Conservation (phyloP, 768 basidiomycete genomes). For the Phaeotremella fagi region DNA sequence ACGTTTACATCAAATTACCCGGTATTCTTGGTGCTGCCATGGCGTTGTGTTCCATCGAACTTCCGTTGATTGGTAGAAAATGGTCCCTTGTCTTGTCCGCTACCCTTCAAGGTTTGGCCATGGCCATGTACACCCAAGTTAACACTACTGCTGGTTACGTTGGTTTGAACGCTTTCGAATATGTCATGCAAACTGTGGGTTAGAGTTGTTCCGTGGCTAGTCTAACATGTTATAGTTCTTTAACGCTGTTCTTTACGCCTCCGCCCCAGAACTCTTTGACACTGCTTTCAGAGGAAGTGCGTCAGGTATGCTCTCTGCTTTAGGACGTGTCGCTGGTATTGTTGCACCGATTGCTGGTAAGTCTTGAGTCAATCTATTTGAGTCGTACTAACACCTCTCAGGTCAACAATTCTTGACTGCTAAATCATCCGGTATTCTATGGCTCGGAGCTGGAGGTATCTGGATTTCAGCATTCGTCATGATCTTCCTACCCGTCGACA, state of each 20-base stretch:
- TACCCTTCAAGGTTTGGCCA: slow-evolving; percentile 38
- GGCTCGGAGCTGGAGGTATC: no score
- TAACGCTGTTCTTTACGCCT: slow-evolving; percentile 48
- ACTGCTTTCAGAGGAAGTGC: slow-evolving; percentile 43
- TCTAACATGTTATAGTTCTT: slow-evolving; percentile 29
- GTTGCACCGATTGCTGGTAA: slow-evolving; percentile 47
- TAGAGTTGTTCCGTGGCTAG: no score
- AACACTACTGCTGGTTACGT: slow-evolving; percentile 40
- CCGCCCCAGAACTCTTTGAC: slow-evolving; percentile 46
- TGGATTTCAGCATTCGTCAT: no score
- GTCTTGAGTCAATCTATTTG: not conserved
- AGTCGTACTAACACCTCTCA: no score
- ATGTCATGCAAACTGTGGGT: slow-evolving; percentile 45
- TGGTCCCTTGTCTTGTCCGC: slow-evolving; percentile 40
- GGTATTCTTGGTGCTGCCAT: slow-evolving; percentile 42
- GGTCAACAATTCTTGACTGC: no score
- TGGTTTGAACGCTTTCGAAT: slow-evolving; percentile 43
- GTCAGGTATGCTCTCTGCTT: slow-evolving; percentile 40
- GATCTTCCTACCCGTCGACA: no score
- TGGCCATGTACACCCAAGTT: slow-evolving; percentile 47
- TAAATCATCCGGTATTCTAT: no score
- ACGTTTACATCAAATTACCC: slow-evolving; percentile 46
- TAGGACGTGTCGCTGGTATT: slow-evolving; percentile 41
- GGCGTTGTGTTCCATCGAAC: slow-evolving; percentile 37
- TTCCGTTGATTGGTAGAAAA: slow-evolving; percentile 42